phyloP scores from a whole-genome alignment of 768 basidiomycete species.

The Pholiota microspora region DNA sequence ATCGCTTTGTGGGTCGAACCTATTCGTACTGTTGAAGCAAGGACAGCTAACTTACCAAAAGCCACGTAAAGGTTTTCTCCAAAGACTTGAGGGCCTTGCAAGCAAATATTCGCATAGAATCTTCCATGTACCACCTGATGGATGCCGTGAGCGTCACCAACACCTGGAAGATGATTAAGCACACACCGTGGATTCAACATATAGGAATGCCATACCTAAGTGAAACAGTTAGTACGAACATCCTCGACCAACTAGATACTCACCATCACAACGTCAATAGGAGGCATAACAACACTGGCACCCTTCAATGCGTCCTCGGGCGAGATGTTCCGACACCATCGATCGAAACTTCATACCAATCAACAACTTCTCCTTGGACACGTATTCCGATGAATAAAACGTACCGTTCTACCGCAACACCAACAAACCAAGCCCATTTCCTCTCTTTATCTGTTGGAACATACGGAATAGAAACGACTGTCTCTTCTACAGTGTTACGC shows the following conservation, averaged over 20 bases:
- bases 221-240: no score
- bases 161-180: background rate
- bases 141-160: background rate
- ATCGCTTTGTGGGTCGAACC: background rate
- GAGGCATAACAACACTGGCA: constrained; percentile 26
- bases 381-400: constrained; percentile 5
- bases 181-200: constrained; percentile 28
- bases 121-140: constrained; percentile 32
- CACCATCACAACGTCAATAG: constrained; percentile 38
- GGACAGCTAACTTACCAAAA: constrained; percentile 16
- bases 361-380: background rate
- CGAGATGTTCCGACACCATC: constrained; percentile 21
- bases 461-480: constrained; percentile 8
- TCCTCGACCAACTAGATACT: background rate
- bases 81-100: constrained; percentile 21
- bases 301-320: constrained; percentile 8
- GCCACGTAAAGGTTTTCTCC: constrained; percentile 16
- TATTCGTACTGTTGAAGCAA: background rate
- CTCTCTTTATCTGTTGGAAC: constrained; percentile 23
- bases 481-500: constrained; percentile 21
- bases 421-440: constrained; percentile 36
- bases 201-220: constrained; percentile 36
- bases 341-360: constrained; percentile 27
- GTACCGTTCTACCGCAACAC: constrained; percentile 35
- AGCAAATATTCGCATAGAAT: constrained; percentile 21